Evolutionary conservation across 371 early-diverging fungal species (phyloP).

Genomic region (Actinomortierella wolfii): DNA sequence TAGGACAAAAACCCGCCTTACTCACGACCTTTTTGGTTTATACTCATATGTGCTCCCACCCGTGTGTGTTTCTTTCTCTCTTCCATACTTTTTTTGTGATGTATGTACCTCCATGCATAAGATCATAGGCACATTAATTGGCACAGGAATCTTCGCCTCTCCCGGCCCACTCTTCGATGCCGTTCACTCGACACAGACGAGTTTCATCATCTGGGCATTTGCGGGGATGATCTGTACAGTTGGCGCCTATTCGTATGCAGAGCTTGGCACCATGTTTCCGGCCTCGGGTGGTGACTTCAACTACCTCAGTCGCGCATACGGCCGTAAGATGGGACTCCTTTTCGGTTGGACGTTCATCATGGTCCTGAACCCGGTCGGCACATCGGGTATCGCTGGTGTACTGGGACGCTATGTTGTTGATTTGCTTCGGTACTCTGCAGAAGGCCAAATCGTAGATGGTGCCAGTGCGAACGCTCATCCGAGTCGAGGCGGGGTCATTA

Average conservation of each 20-base stretch:
- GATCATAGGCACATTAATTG: conserved; percentile 45
- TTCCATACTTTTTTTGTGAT: not conserved
- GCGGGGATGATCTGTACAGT: conserved; percentile 38
- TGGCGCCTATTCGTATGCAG: conserved; percentile 40
- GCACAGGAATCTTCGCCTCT: conserved; percentile 47
- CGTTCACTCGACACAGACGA: conserved; percentile 35
- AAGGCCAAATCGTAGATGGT: no score
- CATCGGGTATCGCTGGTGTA: conserved; percentile 40
- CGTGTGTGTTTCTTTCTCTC: not conserved
- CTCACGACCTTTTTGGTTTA: no score
- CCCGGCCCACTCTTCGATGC: conserved; percentile 45
- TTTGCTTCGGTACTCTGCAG: conserved; percentile 21
- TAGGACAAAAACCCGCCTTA: no score
- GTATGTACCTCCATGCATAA: not conserved
- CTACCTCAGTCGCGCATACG: conserved; percentile 38
- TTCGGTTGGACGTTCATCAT: conserved; percentile 47
- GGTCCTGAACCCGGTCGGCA: conserved; percentile 40
- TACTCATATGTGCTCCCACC: not conserved
- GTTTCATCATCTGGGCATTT: conserved; percentile 46
- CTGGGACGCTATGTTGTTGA: conserved; percentile 38
- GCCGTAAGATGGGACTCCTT: conserved; percentile 27
- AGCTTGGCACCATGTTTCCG: conserved; percentile 47
- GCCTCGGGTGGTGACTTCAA: conserved; percentile 42
- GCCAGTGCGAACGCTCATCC: no score
- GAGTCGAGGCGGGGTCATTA: no score